Conservation (phyloP, 441 rosid genomes). For the Biscutella auriculata region DNA sequence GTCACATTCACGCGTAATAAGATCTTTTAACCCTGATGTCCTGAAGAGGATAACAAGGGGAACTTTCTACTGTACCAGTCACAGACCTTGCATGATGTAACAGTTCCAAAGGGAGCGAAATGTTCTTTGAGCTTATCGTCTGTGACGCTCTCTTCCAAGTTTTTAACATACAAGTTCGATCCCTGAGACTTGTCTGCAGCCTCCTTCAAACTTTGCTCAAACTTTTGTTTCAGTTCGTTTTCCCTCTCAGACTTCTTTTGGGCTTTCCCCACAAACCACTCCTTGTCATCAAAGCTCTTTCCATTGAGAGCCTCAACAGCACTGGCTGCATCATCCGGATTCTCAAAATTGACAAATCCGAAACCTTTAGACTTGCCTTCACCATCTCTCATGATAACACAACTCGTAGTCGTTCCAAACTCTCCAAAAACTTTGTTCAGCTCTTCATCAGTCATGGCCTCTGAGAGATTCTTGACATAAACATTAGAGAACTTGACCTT, state of each 20-base stretch:
- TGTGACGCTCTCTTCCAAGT: slow-evolving; percentile 47
- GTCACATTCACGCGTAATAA: neutral
- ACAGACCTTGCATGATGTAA: slow-evolving; percentile 61
- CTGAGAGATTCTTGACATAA: slow-evolving; percentile 51
- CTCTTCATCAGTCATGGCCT: slow-evolving; percentile 47
- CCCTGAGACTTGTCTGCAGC: slow-evolving; percentile 50
- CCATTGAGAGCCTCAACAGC: slow-evolving; percentile 63
- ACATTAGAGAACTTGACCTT: slow-evolving; percentile 47
- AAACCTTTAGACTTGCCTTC: slow-evolving; percentile 65
- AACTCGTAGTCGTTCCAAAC: slow-evolving; percentile 47
- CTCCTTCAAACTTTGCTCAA: slow-evolving; percentile 54
- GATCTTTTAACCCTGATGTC: neutral
- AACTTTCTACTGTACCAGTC: neutral
- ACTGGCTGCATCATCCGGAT: slow-evolving; percentile 42
- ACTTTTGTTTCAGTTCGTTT: slow-evolving; percentile 35
- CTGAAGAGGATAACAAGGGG: neutral
- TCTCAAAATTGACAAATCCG: slow-evolving; percentile 64
- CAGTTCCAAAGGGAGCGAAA: slow-evolving; percentile 45
- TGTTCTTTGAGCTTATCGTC: slow-evolving; percentile 52
- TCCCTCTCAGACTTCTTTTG: slow-evolving; percentile 64
- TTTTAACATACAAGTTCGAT: slow-evolving; percentile 47
- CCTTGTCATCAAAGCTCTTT: slow-evolving; percentile 47
- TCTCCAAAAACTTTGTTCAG: slow-evolving; percentile 43
- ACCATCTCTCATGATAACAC: slow-evolving; percentile 55
- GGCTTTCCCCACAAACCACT: slow-evolving; percentile 64